Conservation (phyloP, 768 basidiomycete species). For the Termitomyces sp. region DNA sequence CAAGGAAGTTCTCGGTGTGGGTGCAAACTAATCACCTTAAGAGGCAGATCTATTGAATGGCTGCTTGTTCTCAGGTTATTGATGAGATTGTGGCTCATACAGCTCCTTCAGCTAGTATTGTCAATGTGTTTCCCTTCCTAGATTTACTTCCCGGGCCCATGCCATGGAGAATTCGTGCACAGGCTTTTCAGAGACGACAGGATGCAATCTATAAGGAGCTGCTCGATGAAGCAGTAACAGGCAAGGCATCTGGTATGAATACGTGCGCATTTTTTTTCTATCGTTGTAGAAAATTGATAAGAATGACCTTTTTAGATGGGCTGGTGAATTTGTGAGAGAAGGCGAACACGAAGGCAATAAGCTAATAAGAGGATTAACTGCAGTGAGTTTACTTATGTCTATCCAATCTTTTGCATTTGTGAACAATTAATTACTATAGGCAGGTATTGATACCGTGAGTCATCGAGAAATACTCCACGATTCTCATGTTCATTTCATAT, state of each 20-base stretch:
- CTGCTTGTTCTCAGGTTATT: neutral
- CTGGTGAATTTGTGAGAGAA: neutral
- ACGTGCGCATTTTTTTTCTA: neutral
- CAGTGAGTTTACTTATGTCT: neutral
- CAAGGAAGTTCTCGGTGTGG: neutral
- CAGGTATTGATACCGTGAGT: neutral
- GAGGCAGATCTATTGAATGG: neutral
- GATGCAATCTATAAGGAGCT: neutral
- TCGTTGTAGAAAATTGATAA: neutral
- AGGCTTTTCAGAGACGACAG: neutral
- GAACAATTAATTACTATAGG: neutral
- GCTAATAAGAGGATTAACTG: neutral
- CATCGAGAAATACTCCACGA: neutral
- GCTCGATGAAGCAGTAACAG: neutral
- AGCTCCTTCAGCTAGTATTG: neutral
- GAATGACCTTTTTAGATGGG: neutral
- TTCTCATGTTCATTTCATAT: neutral
- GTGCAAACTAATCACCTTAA: neutral
- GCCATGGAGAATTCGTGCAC: neutral
- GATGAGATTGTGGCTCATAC: neutral
- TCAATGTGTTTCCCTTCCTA: neutral
- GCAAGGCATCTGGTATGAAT: neutral
- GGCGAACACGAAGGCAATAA: neutral
- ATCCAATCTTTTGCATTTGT: neutral
- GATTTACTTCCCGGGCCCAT: neutral